Base-by-base conservation (phyloP, 352 stramenopile genomes). In the Phytopythium cucurbitacearum region DNA sequence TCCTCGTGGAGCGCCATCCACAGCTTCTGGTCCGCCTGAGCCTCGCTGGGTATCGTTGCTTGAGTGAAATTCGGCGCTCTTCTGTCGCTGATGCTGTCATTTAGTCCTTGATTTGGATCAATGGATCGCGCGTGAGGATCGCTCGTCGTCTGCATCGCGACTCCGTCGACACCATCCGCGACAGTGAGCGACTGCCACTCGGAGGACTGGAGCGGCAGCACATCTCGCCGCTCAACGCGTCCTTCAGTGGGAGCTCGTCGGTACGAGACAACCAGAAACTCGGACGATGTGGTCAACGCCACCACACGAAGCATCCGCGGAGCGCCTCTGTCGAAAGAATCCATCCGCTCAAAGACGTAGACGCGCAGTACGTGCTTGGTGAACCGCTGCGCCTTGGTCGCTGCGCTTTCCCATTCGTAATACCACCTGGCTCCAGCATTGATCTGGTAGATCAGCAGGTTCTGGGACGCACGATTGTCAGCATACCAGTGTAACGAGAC, bases 261-360 rank as follows among this genome's bases (percentile, higher is more conserved):
- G 55, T 86, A 88, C 3, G 77, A 88, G 21, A 88, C 67, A 47
- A 88, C 72, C 62, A 81, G 82, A 41, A 88, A 88, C 44, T 78
- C 57, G 5, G 60, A 59, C 4, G 77, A 88, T 3, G 71, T 63
- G 13, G 70, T 52, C 12, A 80, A n/a, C 0, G 63, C 64, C 9
- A 85, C 65, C 8, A 85, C 60, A 0, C 65, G 77, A 10, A 88
- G 52, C 35, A n/a, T 47, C 12, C 34, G 33, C 15, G 39, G 28
- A 2, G 11, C 44, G 2, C n/a, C 36, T n/a, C 16, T 40, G 11
- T 69, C 51, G 0, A 54, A 46, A 44, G 62, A 40, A n/a, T 47
- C 48, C 3, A 53, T 21, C 3, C 53, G 60, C 60, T 81, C 54
- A 40, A 87, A 71, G 2, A 86, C 64, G 51, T 87, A 89, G 35